Conservation (phyloP, 495 filamentous ascomycete species). For the Lichenothelia convexa region DNA sequence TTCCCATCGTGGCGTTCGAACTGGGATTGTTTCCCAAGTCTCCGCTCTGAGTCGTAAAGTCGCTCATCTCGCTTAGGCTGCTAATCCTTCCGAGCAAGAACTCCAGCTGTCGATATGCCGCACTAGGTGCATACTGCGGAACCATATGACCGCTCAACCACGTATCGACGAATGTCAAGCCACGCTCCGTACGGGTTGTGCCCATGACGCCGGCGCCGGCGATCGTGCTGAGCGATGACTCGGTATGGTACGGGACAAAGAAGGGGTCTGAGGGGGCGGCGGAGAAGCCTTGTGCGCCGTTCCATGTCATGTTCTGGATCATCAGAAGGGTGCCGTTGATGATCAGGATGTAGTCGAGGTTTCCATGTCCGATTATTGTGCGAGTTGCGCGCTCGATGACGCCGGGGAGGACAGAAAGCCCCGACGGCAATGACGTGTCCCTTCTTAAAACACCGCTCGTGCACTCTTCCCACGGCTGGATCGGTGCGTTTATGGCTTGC, state of each 20-base stretch:
- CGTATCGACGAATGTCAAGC: slow-evolving; percentile 19
- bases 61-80: slow-evolving; percentile 11
- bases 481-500: slow-evolving; percentile 49
- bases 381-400: slow-evolving; percentile 57
- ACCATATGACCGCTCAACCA: slow-evolving; percentile 19
- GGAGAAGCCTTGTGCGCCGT: slow-evolving; percentile 48
- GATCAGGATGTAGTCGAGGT: slow-evolving; percentile 43
- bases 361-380: slow-evolving; percentile 50
- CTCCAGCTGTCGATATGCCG: slow-evolving; percentile 42
- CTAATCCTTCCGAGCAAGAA: slow-evolving; percentile 21
- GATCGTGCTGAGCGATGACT: slow-evolving; percentile 9
- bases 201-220: slow-evolving; percentile 20
- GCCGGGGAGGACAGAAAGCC: slow-evolving; percentile 33
- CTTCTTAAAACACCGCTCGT: slow-evolving; percentile 35
- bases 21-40: background rate
- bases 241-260: slow-evolving; percentile 22
- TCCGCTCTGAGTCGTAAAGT: slow-evolving; percentile 9
- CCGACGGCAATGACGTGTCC: slow-evolving; percentile 15
- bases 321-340: slow-evolving; percentile 48
- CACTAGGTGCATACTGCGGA: slow-evolving; percentile 20
- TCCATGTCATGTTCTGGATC: slow-evolving; percentile 79
- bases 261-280: slow-evolving; percentile 17
- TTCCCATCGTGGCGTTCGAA: no score
- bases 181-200: slow-evolving; percentile 18
- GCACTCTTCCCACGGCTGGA: slow-evolving; percentile 41